Base-by-base conservation (phyloP, 2,329 filamentous ascomycete species). In the Stemphylium beticola region DNA sequence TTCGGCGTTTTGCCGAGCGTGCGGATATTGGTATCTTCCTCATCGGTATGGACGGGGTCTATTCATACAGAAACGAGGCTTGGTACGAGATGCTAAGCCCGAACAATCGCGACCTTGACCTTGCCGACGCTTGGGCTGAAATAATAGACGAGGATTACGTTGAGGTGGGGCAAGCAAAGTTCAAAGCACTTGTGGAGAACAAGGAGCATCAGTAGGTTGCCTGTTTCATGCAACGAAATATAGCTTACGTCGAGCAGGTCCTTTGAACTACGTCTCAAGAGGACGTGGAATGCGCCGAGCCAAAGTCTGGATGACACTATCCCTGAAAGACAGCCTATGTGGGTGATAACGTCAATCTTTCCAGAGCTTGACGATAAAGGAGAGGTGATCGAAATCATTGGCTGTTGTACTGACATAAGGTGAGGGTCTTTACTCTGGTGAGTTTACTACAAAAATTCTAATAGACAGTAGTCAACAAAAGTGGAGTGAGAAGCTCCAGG, bases 11-110 rank as follows among this genome's bases (percentile, higher is more conserved):
- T 60, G 76, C 77, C 4, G 71, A 75, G 37, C 62, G 72, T 4
- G 66, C 74, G 5, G 75, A 77, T 3, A 65, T 78, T 6, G 77
- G 72, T 1, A 79, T 80, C 48, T 79, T 76, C 50, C 71, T 76
- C 22, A 67, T 76, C 33, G 67, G 69, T 11, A 55, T 68, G 12
- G 55, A 71, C n/a, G 76, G 78, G 2, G 62, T 61, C 11, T 73
- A 75, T 14, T 64, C 74, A 0, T 78, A 79, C 49, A 64, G 74
- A 3, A 79, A 79, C 34, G 68, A 78, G 33, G 65, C 70, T 2
- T 79, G 76, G 66, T 71, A 53, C 33, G 66, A 72, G 2, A 72
- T 78, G 36, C 65, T 77, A 4, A 47, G 47, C 10, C 47, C 57
- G 2, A 53, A 57, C 4, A 39, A 52, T 24, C 55, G 53, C 4